Evolutionary conservation across 148 eudicot genomes (phyloP).

Genomic region (Limonium bicolor): DNA sequence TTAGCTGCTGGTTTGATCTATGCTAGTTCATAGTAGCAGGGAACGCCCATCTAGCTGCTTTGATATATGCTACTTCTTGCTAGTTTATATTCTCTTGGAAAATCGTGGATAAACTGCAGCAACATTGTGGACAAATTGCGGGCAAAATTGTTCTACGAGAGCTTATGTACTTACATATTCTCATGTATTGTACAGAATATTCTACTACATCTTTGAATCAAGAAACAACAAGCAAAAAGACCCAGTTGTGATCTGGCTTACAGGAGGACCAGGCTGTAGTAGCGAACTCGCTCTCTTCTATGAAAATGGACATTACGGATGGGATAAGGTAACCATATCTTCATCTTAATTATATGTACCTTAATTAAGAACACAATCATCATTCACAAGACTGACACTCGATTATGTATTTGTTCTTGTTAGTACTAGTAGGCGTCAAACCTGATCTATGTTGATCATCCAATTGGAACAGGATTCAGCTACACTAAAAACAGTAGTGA

Average conservation of each 20-base stretch:
- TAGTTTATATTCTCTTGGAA: too few relatives aligned
- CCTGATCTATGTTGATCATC: conserved; percentile 5
- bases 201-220: conserved; percentile 83
- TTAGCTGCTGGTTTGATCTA: too few relatives aligned
- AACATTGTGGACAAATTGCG: too few relatives aligned
- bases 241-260: conserved; percentile 69
- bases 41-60: too few relatives aligned
- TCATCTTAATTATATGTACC: neutral
- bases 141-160: too few relatives aligned
- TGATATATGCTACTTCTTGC: too few relatives aligned
- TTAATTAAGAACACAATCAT: neutral
- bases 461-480: conserved; percentile 7
- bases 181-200: conserved; percentile 52
- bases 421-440: neutral
- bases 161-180: too few relatives aligned
- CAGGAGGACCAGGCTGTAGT: conserved; percentile 85
- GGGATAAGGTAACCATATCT: conserved; percentile 45
- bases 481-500: too few relatives aligned
- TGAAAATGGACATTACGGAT: conserved; percentile 82
- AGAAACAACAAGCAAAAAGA: conserved; percentile 25
- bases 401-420: neutral
- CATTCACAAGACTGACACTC: neutral
- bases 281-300: conserved; percentile 63
- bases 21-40: too few relatives aligned
- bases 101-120: too few relatives aligned